These are phyloP conservation scores for Boletus pseudopeckii DNA, from an alignment of 768 basidiomycete genomes.

Conservation along the genomic window DNA sequence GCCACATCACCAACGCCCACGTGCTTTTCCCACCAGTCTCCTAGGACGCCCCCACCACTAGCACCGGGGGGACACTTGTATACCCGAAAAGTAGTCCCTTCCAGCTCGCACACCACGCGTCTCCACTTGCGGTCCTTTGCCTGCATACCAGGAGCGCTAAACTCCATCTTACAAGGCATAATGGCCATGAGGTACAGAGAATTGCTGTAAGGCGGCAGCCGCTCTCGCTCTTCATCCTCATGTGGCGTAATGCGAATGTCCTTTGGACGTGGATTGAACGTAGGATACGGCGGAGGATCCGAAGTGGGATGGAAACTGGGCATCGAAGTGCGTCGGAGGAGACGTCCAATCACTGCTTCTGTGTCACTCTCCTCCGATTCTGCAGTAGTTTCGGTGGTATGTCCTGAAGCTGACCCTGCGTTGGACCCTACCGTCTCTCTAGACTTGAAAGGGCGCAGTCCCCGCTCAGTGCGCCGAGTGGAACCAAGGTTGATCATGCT, in stretches of 20 bases:
- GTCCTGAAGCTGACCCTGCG: constrained; percentile 11
- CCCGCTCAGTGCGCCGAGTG: constrained; percentile 29
- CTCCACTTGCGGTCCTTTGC: constrained; percentile 92
- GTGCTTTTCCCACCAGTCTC: constrained; percentile 75
- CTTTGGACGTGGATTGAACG: constrained; percentile 35
- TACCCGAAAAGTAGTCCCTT: constrained; percentile 86
- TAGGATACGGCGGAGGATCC: constrained; percentile 68
- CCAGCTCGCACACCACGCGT: constrained; percentile 80
- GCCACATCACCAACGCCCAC: constrained; percentile 69
- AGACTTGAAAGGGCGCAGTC: constrained; percentile 16
- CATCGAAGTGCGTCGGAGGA: constrained; percentile 64
- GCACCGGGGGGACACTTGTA: constrained; percentile 50
- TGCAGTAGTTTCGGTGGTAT: constrained; percentile 3
- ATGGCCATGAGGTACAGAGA: constrained; percentile 73
- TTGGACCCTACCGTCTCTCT: constrained; percentile 11
- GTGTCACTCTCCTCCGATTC: constrained; percentile 22
- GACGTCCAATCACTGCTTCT: constrained; percentile 35
- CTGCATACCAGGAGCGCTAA: constrained; percentile 77
- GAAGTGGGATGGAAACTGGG: constrained; percentile 59
- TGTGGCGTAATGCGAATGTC: constrained; percentile 35
- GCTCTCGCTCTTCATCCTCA: constrained; percentile 85
- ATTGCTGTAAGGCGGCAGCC: constrained; percentile 80
- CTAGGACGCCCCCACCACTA: constrained; percentile 51
- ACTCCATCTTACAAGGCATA: constrained; percentile 94
- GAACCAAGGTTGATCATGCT: constrained; percentile 59